A percentile compares a stretch with the other conserved stretches of the same genome.
These are phyloP conservation scores for Aspergillus glaucus DNA, from an alignment of 2,329 filamentous ascomycete species.

Conservation along the genomic window DNA sequence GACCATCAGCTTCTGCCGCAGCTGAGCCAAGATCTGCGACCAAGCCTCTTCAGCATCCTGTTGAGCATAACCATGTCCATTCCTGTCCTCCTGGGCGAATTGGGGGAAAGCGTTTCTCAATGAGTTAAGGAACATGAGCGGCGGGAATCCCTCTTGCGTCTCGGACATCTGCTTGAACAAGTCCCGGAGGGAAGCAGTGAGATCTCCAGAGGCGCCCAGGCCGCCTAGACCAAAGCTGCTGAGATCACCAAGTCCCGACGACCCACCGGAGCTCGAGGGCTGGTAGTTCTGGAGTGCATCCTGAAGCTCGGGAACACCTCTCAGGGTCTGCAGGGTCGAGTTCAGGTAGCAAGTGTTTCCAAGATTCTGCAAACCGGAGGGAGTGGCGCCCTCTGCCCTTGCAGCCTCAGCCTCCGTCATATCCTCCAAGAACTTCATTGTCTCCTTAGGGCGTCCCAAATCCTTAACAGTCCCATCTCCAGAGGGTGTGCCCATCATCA, in stretches of 20 bases:
- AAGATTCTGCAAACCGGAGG: conserved; percentile 81
- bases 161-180: conserved; percentile 85
- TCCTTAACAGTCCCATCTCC: conserved; percentile 54
- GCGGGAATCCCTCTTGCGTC: conserved; percentile 81
- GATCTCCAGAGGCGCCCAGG: conserved; percentile 57
- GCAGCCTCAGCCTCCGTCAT: conserved; percentile 94
- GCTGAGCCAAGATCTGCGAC: conserved; percentile 84
- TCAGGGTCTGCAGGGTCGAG: conserved; percentile 87
- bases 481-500: conserved; percentile 92
- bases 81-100: conserved; percentile 82
- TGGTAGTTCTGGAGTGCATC: conserved; percentile 64
- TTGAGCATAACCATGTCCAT: conserved; percentile 82
- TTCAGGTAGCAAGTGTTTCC: conserved; percentile 99
- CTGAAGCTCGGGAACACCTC: conserved; percentile 85
- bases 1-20: conserved; percentile 70
- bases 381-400: conserved; percentile 72
- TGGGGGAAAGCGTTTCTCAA: conserved; percentile 79
- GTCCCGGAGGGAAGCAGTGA: conserved; percentile 70
- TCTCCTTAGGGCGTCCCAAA: conserved; percentile 66
- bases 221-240: conserved; percentile 53
- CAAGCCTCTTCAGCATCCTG: conserved; percentile 98
- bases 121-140: conserved; percentile 73
- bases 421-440: conserved; percentile 86
- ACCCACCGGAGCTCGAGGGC: conserved; percentile 24
- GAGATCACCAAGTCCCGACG: conserved; percentile 37